These are phyloP conservation scores for Apiospora aurea DNA, from an alignment of 2,329 filamentous ascomycete species.

Conservation along the genomic window DNA sequence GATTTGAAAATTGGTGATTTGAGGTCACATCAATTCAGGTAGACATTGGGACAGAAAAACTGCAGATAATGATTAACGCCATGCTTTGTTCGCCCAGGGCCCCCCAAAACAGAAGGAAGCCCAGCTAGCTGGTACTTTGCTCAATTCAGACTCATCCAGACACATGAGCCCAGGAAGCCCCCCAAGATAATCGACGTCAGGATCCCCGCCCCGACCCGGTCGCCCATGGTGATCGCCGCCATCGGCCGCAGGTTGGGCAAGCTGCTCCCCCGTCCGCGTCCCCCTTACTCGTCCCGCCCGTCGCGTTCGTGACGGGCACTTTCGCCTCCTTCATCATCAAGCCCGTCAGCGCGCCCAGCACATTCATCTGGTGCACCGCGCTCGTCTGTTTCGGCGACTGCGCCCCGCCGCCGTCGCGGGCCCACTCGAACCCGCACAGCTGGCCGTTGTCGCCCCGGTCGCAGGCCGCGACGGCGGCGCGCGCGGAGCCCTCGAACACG, in stretches of 20 bases:
- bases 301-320: conserved; percentile 25
- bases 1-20: too few relatives aligned
- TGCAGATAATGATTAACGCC: background rate
- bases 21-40: background rate
- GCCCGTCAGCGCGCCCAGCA: conserved; percentile 50
- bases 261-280: conserved; percentile 23
- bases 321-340: conserved; percentile 40
- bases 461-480: conserved; percentile 58
- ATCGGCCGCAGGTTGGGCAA: background rate
- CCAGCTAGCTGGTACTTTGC: background rate
- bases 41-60: background rate
- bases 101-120: background rate
- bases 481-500: conserved; percentile 54
- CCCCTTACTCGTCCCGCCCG: conserved; percentile 25
- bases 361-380: conserved; percentile 55
- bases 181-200: conserved; percentile 20
- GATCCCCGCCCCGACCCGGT: conserved; percentile 20
- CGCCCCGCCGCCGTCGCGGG: conserved; percentile 42
- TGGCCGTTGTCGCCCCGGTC: conserved; percentile 49
- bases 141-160: conserved; percentile 26
- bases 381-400: conserved; percentile 47
- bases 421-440: conserved; percentile 54
- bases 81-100: background rate
- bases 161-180: background rate
- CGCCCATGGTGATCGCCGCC: background rate